phyloP scores from a whole-genome alignment of 352 stramenopile species.

The Blastocystis sp. region DNA sequence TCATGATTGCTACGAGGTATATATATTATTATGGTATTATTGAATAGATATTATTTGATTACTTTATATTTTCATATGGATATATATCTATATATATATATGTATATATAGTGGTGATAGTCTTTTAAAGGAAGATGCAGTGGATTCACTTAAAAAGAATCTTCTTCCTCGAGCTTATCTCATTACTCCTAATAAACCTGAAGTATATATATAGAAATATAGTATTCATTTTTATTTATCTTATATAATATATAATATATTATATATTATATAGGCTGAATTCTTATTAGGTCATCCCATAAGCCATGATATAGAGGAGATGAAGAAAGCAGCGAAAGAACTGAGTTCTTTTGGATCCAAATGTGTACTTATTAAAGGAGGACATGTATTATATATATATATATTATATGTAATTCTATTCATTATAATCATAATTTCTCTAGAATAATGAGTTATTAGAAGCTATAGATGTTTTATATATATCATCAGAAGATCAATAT shows the following conservation, averaged over 20 bases:
- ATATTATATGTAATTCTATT: too few species aligned
- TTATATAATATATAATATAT: too few species aligned
- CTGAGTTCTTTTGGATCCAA: constrained; percentile 50
- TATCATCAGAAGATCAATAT: neutral
- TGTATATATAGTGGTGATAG: constrained; percentile 48
- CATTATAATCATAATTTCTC: neutral
- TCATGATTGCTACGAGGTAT: constrained; percentile 67
- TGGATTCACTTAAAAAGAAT: constrained; percentile 50
- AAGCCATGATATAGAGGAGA: constrained; percentile 43
- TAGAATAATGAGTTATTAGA: neutral
- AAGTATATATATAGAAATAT: too few species aligned
- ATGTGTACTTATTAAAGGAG: constrained; percentile 71
- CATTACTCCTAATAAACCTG: constrained; percentile 71
- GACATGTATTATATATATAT: constrained; percentile 54
- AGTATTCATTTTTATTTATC: too few species aligned
- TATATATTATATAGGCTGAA: constrained; percentile 42
- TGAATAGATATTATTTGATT: too few species aligned
- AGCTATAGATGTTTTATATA: constrained; percentile 23
- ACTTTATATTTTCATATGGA: too few species aligned
- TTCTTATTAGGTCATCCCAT: constrained; percentile 49
- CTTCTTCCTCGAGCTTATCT: constrained; percentile 64
- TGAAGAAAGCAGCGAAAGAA: constrained; percentile 56
- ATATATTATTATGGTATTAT: neutral
- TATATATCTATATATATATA: too few species aligned
- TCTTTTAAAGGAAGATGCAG: constrained; percentile 56